phyloP scores from a whole-genome alignment of 257 asterid species.

The Solanum raphanifolium region DNA sequence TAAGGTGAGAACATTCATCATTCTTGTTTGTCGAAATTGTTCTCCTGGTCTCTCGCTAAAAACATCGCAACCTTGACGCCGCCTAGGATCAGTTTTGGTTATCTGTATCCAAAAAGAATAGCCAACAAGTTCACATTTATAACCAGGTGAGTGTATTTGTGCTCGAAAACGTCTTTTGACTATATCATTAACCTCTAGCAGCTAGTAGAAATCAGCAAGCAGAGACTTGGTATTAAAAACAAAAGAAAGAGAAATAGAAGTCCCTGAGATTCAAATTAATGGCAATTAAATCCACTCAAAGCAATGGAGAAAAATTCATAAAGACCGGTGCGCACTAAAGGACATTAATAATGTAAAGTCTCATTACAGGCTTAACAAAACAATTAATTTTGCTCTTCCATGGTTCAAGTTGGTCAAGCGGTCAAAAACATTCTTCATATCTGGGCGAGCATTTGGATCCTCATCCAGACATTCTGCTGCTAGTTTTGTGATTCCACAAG shows the following conservation, averaged over 20 bases:
- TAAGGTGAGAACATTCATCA: not conserved
- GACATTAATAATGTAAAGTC: not conserved
- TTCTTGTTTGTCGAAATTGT: not conserved
- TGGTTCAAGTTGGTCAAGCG: not conserved
- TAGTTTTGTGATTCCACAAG: not conserved
- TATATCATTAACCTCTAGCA: too few species aligned
- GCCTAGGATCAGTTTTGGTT: constrained; percentile 39
- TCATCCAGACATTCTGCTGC: not conserved
- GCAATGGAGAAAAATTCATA: not conserved
- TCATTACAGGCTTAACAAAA: too few species aligned
- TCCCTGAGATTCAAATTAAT: not conserved
- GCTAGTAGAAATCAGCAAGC: too few species aligned
- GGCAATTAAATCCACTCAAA: not conserved
- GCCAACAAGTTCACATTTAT: not conserved
- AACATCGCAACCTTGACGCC: constrained; percentile 49
- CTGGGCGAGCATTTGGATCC: not conserved
- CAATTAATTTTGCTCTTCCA: not conserved
- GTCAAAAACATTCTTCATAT: not conserved
- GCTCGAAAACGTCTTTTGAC: not conserved
- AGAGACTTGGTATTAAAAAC: not conserved
- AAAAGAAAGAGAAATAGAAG: not conserved
- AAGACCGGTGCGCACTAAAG: not conserved
- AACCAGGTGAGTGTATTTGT: not conserved
- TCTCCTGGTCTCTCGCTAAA: constrained; percentile 8
- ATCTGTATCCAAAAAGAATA: constrained; percentile 13